Evolutionary conservation across 495 filamentous ascomycete species (phyloP), one percentile per base, ranked within the genome.

Genomic region (Talaromyces stipitatus): DNA sequence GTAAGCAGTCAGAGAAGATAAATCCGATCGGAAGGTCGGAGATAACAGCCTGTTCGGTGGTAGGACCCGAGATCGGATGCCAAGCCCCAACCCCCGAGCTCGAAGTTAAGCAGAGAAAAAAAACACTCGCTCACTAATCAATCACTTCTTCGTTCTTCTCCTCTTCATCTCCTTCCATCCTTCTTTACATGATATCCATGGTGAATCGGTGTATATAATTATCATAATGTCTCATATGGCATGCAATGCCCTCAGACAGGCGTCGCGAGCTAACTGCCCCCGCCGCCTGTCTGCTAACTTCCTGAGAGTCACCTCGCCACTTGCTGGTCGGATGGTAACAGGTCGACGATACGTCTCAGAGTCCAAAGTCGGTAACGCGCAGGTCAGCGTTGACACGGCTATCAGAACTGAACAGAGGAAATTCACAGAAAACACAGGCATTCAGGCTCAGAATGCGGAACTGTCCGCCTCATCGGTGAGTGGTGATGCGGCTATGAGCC

Each of bases 321-420:
- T 55, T n/a, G n/a, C 54, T 46, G 54, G 61, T 26, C 54, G 45
- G 47, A 61, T 50, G 53, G 61, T 64, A 50, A 56, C 70, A 29
- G 68, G 69, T 57, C 81, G 91, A 59, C 76, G 71, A 62, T 97
- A 95, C 77, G 91, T 95, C 60, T 86, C 90, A n/a, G 85, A 90
- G 69, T 85, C 89, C 61, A 89, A 87, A 73, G 77, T 84, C 58
- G 83, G 82, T 58, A 82, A 85, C 72, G 91, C 91, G 22, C 88
- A 91, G 64, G 89, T 95, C 65, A 87, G 83, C 60, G 76, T 90
- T 43, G 91, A 95, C 59, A 87, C 85, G 11, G 82, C 89, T 29
- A 90, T 95, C 72, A 84, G 84, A 62, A 79, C 89, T 54, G 90
- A 97, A 58, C 90, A 92, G 72, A 84, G 87, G 64, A 82, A 85